Base-by-base conservation (phyloP, 495 filamentous ascomycete species). In the Penicillium malachiteum region DNA sequence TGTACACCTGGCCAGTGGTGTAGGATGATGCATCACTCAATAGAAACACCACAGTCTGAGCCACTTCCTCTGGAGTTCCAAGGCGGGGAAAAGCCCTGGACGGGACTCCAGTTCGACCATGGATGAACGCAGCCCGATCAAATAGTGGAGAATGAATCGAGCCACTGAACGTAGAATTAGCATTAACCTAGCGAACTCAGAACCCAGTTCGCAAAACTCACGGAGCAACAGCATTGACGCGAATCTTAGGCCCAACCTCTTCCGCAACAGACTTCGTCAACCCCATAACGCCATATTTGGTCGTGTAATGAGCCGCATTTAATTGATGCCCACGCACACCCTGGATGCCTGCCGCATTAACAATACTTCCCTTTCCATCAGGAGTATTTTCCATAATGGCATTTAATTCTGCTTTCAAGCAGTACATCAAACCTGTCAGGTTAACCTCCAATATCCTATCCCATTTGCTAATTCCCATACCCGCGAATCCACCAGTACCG, bases 201-300 rank as follows among this genome's bases (percentile, higher is more conserved):
- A n/a, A n/a, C n/a, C n/a, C n/a, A n/a, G n/a, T n/a, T n/a, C n/a
- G n/a, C n/a, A 35, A 57, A 7, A 74, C 78, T 70, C 52, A 80
- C 58, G 80, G 81, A 2, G 78, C 80, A 49, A 84, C 74, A 3
- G 77, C 72, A 67, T 88, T 88, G 26, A 87, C 77, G 50, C 85
- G 68, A 54, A 87, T 78, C 16, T 68, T 71, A 43, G 71, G 76
- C 9, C 82, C 82, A 45, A 76, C 78, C 64, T 87, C 84, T 51
- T 77, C 79, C 3, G 85, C 84, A 14, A 82, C 82, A 9, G 72
- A 70, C 56, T 68, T 78, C 10, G 82, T 85, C 59, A 88, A 63
- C 13, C 83, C 85, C 40, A 85, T 67, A 38, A 88, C 76, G 11
- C 76, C 84, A 63, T 82, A 77, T 68, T 86, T 86, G 26, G 74